Conservation (phyloP, 805 yeast genomes). For the Candida incommunis region DNA sequence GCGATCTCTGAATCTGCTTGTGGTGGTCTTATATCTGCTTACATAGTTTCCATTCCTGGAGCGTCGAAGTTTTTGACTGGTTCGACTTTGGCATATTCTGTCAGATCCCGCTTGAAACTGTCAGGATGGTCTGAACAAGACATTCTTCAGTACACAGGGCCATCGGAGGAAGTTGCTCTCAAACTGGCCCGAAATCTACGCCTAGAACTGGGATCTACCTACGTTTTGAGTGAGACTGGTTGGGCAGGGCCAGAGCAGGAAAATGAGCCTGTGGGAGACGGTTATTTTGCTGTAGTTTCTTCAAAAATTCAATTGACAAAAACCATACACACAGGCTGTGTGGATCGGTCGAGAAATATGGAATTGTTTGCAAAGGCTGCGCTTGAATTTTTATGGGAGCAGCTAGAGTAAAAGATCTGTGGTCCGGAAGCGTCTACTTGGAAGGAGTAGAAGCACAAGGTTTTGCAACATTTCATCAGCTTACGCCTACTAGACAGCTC, state of each 20-base stretch:
- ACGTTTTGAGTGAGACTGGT: conserved; percentile 74
- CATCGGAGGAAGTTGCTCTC: conserved; percentile 59
- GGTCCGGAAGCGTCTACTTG: too few species aligned
- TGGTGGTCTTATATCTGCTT: conserved; percentile 75
- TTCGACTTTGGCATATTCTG: conserved; percentile 65
- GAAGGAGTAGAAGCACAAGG: too few species aligned
- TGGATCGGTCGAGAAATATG: conserved; percentile 57
- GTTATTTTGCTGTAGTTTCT: conserved; percentile 56
- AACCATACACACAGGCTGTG: conserved; percentile 29
- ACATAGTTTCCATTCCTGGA: conserved; percentile 70
- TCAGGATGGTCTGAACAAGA: conserved; percentile 71
- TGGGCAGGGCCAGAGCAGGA: conserved; percentile 63
- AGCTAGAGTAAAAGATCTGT: conserved; percentile 26
- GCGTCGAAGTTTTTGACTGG: conserved; percentile 77
- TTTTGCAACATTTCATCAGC: too few species aligned
- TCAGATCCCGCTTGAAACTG: conserved; percentile 57
- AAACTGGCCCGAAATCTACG: conserved; percentile 66
- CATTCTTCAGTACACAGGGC: conserved; percentile 63
- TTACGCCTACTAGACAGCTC: too few species aligned
- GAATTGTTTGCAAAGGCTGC: conserved; percentile 58
- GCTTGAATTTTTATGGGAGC: conserved; percentile 41
- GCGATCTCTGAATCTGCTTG: conserved; percentile 74
- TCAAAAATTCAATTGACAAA: conserved; percentile 42
- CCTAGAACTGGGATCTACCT: conserved; percentile 71
- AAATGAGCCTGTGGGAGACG: conserved; percentile 35